Base-by-base conservation (phyloP, 2,329 filamentous ascomycete genomes). In the Pseudogymnoascus sp. region DNA sequence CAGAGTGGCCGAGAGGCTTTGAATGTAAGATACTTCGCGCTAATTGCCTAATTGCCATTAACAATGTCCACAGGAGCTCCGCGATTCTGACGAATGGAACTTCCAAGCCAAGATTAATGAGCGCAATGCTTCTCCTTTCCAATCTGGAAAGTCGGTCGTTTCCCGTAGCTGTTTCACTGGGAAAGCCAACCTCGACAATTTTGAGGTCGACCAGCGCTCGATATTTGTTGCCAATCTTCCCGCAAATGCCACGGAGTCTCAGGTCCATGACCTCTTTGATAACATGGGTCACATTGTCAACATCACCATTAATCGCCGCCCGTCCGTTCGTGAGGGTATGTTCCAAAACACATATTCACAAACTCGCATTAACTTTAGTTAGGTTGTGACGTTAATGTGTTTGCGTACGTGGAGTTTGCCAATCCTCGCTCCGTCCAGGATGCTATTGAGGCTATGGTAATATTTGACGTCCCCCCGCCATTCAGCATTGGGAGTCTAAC, bases 1-100 rank as follows among this genome's bases (percentile, higher is more conserved):
- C 80, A 85, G 64, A 74, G 79, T 3, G 74, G 73, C 23, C 77
- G 83, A 21, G 78, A 83, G 64, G 77, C 83, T 4, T 73, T 79
- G 31, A 69, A 73, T 26, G 82, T 83, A 73, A 75, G 21, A 21
- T 21, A 21, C 21, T 21, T 21, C 21, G 21, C 21, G 21, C 2
- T 21, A 21, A 21, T 21, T 21, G 21, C 21, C 21, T 21, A 21
- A 21, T 21, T 21, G 21, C 21, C 21, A 21, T 21, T 21, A 21
- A 21, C 3, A 21, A 21, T 21, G 21, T 21, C 21, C 21, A 21
- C 21, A 21, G 71, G 68, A 68, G 63, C 71, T 69, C 54, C 69
- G 70, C 16, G 69, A 71, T 60, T 67, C 59, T 29, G 59, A 61
- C 1, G 59, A 61, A 71, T 66, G 67, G 69, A 14, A 36, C 69